A percentile compares a stretch with the other conserved stretches of the same genome.
Conservation (phyloP, 2,329 filamentous ascomycete genomes). For the Fusarium ramigenum region DNA sequence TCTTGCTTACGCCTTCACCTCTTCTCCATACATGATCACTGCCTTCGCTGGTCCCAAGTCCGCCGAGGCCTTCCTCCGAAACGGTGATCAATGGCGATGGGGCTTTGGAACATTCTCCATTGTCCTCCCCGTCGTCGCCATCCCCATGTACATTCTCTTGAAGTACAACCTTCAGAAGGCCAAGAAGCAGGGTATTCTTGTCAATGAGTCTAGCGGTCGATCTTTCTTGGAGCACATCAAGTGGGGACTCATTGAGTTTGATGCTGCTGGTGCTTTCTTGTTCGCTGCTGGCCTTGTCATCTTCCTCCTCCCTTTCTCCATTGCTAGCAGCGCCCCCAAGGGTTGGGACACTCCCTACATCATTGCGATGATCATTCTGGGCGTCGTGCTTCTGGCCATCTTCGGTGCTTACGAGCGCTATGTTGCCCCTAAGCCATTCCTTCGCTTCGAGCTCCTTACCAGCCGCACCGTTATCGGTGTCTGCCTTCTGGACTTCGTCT, state of each 20-base stretch:
- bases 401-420: slow-evolving; percentile 68
- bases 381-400: slow-evolving; percentile 58
- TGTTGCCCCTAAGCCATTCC: slow-evolving; percentile 63
- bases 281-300: slow-evolving; percentile 61
- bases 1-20: slow-evolving; percentile 52
- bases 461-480: slow-evolving; percentile 61
- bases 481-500: slow-evolving; percentile 50
- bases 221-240: slow-evolving; percentile 55
- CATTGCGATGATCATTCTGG: slow-evolving; percentile 65
- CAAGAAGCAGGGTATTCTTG: slow-evolving; percentile 57
- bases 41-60: slow-evolving; percentile 49
- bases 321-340: slow-evolving; percentile 52
- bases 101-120: slow-evolving; percentile 71
- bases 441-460: slow-evolving; percentile 60
- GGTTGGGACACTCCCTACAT: slow-evolving; percentile 61
- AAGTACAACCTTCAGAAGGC: slow-evolving; percentile 66
- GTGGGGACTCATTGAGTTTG: slow-evolving; percentile 36
- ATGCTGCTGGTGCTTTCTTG: slow-evolving; percentile 58
- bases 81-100: slow-evolving; percentile 39
- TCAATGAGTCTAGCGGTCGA: slow-evolving; percentile 52
- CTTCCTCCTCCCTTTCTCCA: slow-evolving; percentile 68
- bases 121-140: slow-evolving; percentile 66
- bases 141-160: slow-evolving; percentile 67
- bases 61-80: slow-evolving; percentile 36
- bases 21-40: slow-evolving; percentile 57